phyloP scores from a whole-genome alignment of 1,284 basidiomycete species.

The Malassezia obtusa region DNA sequence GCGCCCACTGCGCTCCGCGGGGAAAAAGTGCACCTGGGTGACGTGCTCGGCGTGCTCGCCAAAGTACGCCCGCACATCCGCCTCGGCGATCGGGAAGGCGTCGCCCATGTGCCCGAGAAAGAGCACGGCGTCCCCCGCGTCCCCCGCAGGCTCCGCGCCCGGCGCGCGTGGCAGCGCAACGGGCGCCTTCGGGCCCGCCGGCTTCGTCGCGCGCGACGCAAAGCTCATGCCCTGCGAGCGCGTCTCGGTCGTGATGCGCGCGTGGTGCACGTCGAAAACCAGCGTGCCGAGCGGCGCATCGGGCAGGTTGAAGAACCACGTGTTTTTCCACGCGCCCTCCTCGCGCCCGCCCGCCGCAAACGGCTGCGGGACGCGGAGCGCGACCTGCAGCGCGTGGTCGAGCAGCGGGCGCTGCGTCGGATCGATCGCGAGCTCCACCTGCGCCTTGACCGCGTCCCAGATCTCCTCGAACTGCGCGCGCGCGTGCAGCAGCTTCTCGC shows the following conservation, averaged over 20 bases:
- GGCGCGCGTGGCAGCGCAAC: neutral
- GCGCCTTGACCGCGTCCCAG: conserved; percentile 83
- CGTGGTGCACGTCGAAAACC: conserved; percentile 78
- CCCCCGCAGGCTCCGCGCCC: conserved; percentile 10
- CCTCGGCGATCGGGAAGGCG: conserved; percentile 30
- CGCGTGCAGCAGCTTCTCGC: conserved; percentile 66
- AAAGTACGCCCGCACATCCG: conserved; percentile 31
- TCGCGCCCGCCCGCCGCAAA: conserved; percentile 58
- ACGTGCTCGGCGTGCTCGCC: conserved; percentile 28
- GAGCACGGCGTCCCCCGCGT: conserved; percentile 4
- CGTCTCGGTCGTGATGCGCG: conserved; percentile 79
- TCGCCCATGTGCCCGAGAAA: conserved; percentile 33
- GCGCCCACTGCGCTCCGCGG: conserved; percentile 11
- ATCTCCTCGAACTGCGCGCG: conserved; percentile 78
- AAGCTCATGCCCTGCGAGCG: conserved; percentile 95
- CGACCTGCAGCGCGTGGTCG: conserved; percentile 76
- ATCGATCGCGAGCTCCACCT: conserved; percentile 85
- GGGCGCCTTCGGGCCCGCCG: conserved; percentile 1
- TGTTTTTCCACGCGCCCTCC: conserved; percentile 57
- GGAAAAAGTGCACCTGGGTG: conserved; percentile 24
- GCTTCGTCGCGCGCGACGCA: conserved; percentile 61
- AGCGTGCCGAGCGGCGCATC: conserved; percentile 86
- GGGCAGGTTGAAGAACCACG: conserved; percentile 94
- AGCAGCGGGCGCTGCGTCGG: conserved; percentile 78
- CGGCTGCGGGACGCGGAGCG: conserved; percentile 60